Conservation (phyloP, 179 eudicot species). For the Silene noctiflora region DNA sequence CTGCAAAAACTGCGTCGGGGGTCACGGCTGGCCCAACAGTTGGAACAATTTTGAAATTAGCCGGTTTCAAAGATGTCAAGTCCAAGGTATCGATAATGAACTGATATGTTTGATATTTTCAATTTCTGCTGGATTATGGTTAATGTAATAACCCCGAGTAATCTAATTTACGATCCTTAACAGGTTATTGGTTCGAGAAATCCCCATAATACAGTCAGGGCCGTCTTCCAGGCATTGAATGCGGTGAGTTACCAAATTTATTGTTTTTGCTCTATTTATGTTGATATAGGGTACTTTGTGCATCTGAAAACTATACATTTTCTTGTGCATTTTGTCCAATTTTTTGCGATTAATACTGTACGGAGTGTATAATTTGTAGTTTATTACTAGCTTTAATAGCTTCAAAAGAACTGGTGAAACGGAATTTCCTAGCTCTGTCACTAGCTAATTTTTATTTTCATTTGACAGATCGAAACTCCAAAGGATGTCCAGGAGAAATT, state of each 20-base stretch:
- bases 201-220: conserved; percentile 86
- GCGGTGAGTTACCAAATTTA: conserved; percentile 49
- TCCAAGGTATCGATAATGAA: conserved; percentile 66
- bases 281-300: background rate
- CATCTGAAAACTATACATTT: background rate
- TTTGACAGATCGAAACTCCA: conserved; percentile 80
- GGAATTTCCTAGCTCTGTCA: background rate
- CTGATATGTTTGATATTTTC: background rate
- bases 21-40: conserved; percentile 88
- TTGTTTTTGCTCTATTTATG: background rate
- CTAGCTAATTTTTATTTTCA: conserved; percentile 2
- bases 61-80: conserved; percentile 86
- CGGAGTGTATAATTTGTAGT: no score
- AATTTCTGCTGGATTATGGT: background rate
- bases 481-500: conserved; percentile 95
- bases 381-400: background rate
- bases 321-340: background rate
- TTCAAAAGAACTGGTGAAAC: background rate
- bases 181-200: conserved; percentile 95
- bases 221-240: conserved; percentile 79
- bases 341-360: no score
- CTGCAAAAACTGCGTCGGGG: conserved; percentile 66
- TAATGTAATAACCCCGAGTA: background rate
- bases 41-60: conserved; percentile 59
- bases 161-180: background rate